phyloP scores from a whole-genome alignment of 78 protist genomes.

The Guillardia theta region DNA sequence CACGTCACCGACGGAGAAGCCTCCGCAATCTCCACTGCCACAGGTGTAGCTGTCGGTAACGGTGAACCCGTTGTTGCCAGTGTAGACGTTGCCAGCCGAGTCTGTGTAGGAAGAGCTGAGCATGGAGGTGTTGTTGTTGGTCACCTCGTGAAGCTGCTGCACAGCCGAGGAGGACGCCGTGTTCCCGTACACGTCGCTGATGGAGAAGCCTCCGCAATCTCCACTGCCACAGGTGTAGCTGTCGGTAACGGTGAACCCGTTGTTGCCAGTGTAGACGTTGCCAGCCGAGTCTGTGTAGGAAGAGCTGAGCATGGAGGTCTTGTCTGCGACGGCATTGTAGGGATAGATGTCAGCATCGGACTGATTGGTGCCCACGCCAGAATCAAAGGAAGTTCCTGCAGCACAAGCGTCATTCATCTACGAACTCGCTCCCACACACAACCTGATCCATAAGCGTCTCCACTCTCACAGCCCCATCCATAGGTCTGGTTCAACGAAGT shows the following conservation, averaged over 20 bases:
- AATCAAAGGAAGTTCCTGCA: not conserved
- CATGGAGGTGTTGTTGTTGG: no score
- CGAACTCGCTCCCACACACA: no score
- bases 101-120: not conserved
- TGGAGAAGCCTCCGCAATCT: not conserved
- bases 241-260: not conserved
- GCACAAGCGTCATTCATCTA: no score
- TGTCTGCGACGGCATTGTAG: not conserved
- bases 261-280: not conserved
- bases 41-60: not conserved
- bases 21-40: not conserved
- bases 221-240: not conserved
- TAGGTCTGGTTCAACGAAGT: not conserved
- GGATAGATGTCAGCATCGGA: not conserved
- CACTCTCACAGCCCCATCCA: slow-evolving; percentile 3
- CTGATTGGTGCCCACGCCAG: not conserved
- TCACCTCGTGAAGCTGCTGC: no score
- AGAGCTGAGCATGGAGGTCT: not conserved
- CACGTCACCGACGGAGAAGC: not conserved
- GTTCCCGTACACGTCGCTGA: not conserved
- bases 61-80: not conserved
- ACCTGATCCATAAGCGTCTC: not conserved
- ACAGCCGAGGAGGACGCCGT: not conserved
- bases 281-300: not conserved
- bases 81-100: not conserved